These are phyloP conservation scores for Leptographium lundbergii DNA, from an alignment of 2,329 filamentous ascomycete genomes.

Conservation along the genomic window DNA sequence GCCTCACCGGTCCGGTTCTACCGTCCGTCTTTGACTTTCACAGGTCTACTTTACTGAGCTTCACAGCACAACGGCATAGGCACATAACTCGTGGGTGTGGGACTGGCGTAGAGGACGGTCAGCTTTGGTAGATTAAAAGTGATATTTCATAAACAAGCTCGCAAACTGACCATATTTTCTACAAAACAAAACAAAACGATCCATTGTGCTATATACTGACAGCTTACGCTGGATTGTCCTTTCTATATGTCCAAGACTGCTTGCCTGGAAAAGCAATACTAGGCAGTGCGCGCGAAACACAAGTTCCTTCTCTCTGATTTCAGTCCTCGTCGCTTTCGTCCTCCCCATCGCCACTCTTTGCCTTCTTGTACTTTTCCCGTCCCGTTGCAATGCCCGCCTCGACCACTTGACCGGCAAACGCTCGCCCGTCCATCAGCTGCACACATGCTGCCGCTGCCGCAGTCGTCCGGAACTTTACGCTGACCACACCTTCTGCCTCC, in stretches of 20 bases:
- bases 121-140: background rate
- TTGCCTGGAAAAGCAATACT: background rate
- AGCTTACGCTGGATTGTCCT: background rate
- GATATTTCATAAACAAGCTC: background rate
- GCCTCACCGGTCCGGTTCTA: background rate
- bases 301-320: background rate
- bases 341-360: conserved; percentile 11
- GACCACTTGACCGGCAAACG: conserved; percentile 60
- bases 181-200: background rate
- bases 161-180: background rate
- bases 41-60: background rate
- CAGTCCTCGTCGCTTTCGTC: conserved; percentile 13
- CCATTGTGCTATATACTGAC: background rate
- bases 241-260: background rate
- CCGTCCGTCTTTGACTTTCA: background rate
- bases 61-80: background rate
- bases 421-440: conserved; percentile 64
- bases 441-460: conserved; percentile 64
- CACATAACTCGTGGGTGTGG: background rate
- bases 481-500: conserved; percentile 74
- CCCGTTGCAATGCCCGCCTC: conserved; percentile 60
- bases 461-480: conserved; percentile 64
- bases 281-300: background rate
- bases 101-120: background rate
- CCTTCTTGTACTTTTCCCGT: conserved; percentile 44